Evolutionary conservation across 345 rosid species (phyloP), one percentile per base, ranked within the genome.

Genomic region (Eucalyptus urophylla): DNA sequence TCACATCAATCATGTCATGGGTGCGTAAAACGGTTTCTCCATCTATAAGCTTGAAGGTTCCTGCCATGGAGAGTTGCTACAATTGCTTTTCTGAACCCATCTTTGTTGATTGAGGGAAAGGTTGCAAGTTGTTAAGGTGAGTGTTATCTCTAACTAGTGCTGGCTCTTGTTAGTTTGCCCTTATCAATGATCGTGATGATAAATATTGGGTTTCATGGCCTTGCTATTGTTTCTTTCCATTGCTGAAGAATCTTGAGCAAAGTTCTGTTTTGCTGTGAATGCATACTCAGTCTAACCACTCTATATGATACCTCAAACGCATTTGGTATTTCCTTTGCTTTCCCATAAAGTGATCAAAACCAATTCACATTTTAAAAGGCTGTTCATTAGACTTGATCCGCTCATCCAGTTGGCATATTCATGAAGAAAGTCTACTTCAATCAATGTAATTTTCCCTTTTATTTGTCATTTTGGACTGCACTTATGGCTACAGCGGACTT

Each of bases 11-110:
- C 37, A n/a, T 8, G 76, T n/a, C 16, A 65, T 0, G 9, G 7
- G 6, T 1, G 0, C 0, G 11, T 65, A n/a, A 33, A 72, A 33
- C 0, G 0, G 13, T 33, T 69, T 69, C 25, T 33, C 25, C 81
- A 33, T 69, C 81, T 17, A n/a, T n/a, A n/a, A 53, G 49, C 12
- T 47, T 47, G 49, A 53, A 53, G 10, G 58, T 53, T 53, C 58
- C 8, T 53, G 8, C 58, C 58, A 19, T 53, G 24, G 17, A 51
- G 56, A 51, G 56, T 50, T 53, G 9, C 22, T 17, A 14, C 31
- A 27, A 27, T 60, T 60, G 69, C 16, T 60, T 14, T 60, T 27
- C 31, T 27, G 31, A 60, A 60, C 69, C 69, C 31, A 60, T 19
- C 58, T 53, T 19, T 53, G 56, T 47, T 47, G 49, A 47, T 47